A percentile compares a stretch with the other conserved stretches of the same genome.
These are phyloP conservation scores for Lachancea meyersii DNA, from an alignment of 805 yeast species.

Conservation along the genomic window DNA sequence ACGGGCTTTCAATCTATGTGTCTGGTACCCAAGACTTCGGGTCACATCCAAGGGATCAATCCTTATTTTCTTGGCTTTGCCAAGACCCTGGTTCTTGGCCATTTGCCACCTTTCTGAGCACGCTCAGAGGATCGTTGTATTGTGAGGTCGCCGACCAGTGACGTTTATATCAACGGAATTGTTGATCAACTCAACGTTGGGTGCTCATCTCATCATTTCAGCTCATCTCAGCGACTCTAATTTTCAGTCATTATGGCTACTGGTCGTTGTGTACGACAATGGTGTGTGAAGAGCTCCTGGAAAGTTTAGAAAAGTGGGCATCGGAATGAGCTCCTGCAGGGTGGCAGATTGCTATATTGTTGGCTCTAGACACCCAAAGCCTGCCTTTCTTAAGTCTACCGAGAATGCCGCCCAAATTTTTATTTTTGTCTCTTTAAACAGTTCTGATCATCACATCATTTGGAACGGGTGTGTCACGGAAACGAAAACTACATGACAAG, in stretches of 20 bases:
- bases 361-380: too few species aligned
- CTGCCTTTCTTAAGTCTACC: too few species aligned
- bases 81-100: conserved; percentile 2
- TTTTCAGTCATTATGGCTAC: not conserved
- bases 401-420: too few species aligned
- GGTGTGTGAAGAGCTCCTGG: not conserved
- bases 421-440: too few species aligned
- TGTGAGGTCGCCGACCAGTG: too few species aligned
- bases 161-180: too few species aligned
- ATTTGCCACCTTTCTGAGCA: not conserved
- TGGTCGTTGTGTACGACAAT: not conserved
- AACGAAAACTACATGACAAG: too few species aligned
- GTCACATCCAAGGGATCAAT: conserved; percentile 46
- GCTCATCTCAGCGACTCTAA: conserved; percentile 4
- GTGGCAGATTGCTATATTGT: too few species aligned
- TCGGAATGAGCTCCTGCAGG: too few species aligned
- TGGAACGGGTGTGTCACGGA: too few species aligned
- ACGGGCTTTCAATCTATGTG: conserved; percentile 56
- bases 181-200: too few species aligned
- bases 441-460: too few species aligned
- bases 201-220: not conserved
- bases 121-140: not conserved
- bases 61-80: conserved; percentile 3
- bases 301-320: not conserved
- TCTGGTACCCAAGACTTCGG: conserved; percentile 67